Evolutionary conservation across 345 rosid genomes (phyloP), one percentile per base, ranked within the genome.

Genomic region (Salix caprea): DNA sequence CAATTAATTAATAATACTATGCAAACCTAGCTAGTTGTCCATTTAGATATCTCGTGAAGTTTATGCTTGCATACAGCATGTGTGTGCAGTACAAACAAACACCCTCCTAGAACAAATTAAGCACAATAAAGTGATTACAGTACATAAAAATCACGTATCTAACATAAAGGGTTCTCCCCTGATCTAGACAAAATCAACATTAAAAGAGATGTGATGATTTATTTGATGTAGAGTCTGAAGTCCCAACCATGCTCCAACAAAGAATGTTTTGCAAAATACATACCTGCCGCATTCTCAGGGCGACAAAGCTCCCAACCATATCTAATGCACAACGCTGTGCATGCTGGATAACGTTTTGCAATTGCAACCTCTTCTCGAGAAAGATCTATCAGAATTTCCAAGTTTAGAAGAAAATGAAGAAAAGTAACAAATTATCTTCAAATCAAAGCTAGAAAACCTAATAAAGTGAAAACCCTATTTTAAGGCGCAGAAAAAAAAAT

Each of bases 291-390:
- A 40, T 81, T 88, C 61, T 95, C 97, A 74, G 97, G 88, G 77
- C 86, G 92, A 87, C 93, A 93, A 77, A 95, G 86, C 84, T 95
- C 99, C 97, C 97, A 93, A 75, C 99, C 99, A 85, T 90, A 93
- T 88, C 97, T 88, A 72, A 95, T 85, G 88, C 99, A 95, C 89
- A 90, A 77, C 48, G 97, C 91, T 28, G 96, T 78, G 19, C 89
- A 90, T 40, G 94, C 82, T 74, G 99, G 99, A 90, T 91, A 95
- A 77, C 91, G 92, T 87, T 91, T 90, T 26, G 98, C 92, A 76
- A 91, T 84, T 75, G 91, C 85, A 40, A 91, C 71, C 84, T 90
- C 98, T 83, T 95, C 99, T 39, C 93, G 91, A 48, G 94, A 87
- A 74, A 95, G 93, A 90, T 93, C 99, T 95, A 81, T 77, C 61